Evolutionary conservation across 169 alveolate species (phyloP), one percentile per base, ranked within the genome.

Genomic region (Fabrea salina): DNA sequence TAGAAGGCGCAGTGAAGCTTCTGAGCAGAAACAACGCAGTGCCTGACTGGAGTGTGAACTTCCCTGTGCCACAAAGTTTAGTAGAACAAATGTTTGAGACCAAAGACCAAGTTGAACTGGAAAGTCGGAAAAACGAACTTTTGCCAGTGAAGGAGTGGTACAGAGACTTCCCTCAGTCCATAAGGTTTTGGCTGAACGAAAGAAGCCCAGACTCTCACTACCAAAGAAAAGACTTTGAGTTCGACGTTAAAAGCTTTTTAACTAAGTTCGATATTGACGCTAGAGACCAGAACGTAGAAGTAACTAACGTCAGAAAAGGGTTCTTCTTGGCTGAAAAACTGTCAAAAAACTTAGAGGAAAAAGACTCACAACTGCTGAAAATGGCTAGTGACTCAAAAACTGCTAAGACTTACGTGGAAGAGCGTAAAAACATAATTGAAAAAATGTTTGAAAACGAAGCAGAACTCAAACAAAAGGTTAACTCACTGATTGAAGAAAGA

Each of bases 141-240:
- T 30, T 61, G 44, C 74, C 74, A 0, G 74, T 61, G 54, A 61
- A 61, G 25, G 51, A 61, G 11, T 61, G n/a, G 22, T 61, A 33
- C 50, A 0, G 25, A n/a, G 49, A 22, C n/a, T 1, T 33, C 3
- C 51, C 74, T 61, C 11, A 35, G 32, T 11, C 22, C 74, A 47
- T 51, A 8, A 25, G 74, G 22, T 16, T 11, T 33, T 61, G 49
- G 4, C 8, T 61, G 8, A 61, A 61, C 3, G 74, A 61, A 35
- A 61, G n/a, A 1, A n/a, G 30, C 43, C 2, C 74, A 33, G 43
- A 8, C 16, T n/a, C 16, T 37, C 11, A 37, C 25, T 61, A 1
- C 4, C 51, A 22, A 0, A 13, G 74, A 33, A 61, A 8, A 27
- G 49, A 35, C 50, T 61, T 33, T 61, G 49, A 61, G 7, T 27